Evolutionary conservation across 2,329 filamentous ascomycete species (phyloP), one percentile per base, ranked within the genome.

Genomic region (Aspergillus pseudotamarii): DNA sequence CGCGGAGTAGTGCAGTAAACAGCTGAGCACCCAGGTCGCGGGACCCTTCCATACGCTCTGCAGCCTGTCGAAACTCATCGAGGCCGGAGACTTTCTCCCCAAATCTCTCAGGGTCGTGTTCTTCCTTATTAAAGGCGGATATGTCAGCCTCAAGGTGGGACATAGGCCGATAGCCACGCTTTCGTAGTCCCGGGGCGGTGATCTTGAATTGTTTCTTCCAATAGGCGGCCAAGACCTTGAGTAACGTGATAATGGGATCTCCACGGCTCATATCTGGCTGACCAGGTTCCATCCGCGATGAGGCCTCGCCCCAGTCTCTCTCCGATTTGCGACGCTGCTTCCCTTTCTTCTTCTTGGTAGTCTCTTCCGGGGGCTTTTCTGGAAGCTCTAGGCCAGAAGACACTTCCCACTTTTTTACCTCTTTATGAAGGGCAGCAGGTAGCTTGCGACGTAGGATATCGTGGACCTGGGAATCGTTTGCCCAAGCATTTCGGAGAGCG

Each of bases 21-120:
- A 99, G 83, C 73, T 98, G 94, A 0, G 92, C 90, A 0, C 93
- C 94, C 3, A 95, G 84, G 76, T 98, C 95, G 66, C 94, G 86
- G 64, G 93, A 97, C 1, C 95, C 95, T 64, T 88, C 83, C 70
- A 92, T 92, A 36, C 81, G 80, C 66, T 86, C 86, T 1, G 94
- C 94, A 56, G 84, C 82, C 26, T 84, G 79, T 41, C 89, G 87
- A 65, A 97, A 94, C 5, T 88, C 88, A 1, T 88, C 82, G 0
- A 94, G 71, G 58, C 82, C 81, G n/a, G 80, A 78, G 2, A 97
- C 86, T 14, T 86, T 85, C 78, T 98, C 95, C 1, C 94, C 94
- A 73, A 94, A 93, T 6, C 80, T 81, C 53, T 86, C 83, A 0
- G 83, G 77, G 68, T 95, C 85, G 61, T 88, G 81, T 0, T 83